phyloP scores from a whole-genome alignment of 2,329 filamentous ascomycete genomes.

The Byssoonygena ceratinophila region DNA sequence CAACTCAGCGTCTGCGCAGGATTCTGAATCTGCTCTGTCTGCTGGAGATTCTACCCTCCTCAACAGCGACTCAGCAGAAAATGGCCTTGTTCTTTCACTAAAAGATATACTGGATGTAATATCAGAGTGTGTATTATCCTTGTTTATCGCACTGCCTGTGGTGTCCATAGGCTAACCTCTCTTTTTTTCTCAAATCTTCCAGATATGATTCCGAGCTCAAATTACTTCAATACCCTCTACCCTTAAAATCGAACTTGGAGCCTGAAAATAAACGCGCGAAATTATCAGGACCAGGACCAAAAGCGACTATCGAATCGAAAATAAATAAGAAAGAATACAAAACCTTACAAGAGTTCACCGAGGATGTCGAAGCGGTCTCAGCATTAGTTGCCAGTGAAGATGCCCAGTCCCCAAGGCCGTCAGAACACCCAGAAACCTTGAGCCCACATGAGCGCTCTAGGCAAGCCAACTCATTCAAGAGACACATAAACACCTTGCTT shows the following conservation, averaged over 20 bases:
- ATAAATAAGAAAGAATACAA: slow-evolving; percentile 31
- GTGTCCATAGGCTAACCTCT: slow-evolving; percentile 15
- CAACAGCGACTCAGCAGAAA: slow-evolving; percentile 18
- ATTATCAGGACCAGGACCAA: slow-evolving; percentile 22
- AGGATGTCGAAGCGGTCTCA: slow-evolving; percentile 35
- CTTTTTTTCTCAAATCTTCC: slow-evolving; percentile 16
- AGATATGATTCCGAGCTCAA: slow-evolving; percentile 38
- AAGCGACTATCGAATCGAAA: slow-evolving; percentile 30
- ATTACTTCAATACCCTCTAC: slow-evolving; percentile 33
- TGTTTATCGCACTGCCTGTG: background rate
- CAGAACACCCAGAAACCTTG: background rate
- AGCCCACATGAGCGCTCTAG: slow-evolving; percentile 27
- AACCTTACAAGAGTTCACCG: slow-evolving; percentile 33
- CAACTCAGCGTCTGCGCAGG: slow-evolving; percentile 19
- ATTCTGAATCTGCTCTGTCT: slow-evolving; percentile 17
- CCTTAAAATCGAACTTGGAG: slow-evolving; percentile 27
- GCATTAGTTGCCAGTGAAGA: slow-evolving; percentile 19
- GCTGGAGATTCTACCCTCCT: slow-evolving; percentile 8
- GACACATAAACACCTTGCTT: slow-evolving; percentile 52
- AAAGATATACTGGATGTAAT: slow-evolving; percentile 28
- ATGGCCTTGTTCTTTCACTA: slow-evolving; percentile 28
- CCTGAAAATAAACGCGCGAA: slow-evolving; percentile 37
- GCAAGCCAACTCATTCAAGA: slow-evolving; percentile 49
- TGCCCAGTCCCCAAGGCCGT: background rate
- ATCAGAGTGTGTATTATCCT: slow-evolving; percentile 23